These are phyloP conservation scores for Arthrobotrys entomopaga DNA, from an alignment of 2,329 filamentous ascomycete genomes.

Conservation along the genomic window DNA sequence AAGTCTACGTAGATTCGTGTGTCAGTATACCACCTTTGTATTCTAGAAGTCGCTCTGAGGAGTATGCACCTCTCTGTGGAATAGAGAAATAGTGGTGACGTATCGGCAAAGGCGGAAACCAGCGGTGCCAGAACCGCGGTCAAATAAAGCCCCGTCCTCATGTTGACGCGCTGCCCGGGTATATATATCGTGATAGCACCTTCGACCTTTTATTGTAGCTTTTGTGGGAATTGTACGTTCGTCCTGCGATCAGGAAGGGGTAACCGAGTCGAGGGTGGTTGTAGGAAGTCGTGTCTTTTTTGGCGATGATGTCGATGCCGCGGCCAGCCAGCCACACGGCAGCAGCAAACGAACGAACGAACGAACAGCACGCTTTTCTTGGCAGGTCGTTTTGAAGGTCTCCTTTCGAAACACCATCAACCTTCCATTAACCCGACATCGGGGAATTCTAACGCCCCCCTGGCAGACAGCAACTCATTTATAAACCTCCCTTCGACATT, in stretches of 20 bases:
- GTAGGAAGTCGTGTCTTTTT: conserved; percentile 31
- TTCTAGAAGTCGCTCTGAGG: conserved; percentile 22
- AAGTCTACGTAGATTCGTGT: conserved; percentile 12
- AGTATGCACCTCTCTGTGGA: conserved; percentile 79
- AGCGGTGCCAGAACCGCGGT: conserved; percentile 50
- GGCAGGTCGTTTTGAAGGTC: conserved; percentile 29
- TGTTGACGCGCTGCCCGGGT: conserved; percentile 12
- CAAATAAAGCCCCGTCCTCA: conserved; percentile 47
- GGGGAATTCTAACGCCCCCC: conserved; percentile 33
- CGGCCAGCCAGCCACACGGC: conserved; percentile 29
- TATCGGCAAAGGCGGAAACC: conserved; percentile 77
- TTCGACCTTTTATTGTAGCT: not conserved
- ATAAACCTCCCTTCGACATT: not conserved
- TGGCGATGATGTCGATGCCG: conserved; percentile 55
- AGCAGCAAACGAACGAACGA: not conserved
- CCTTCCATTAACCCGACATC: conserved; percentile 19
- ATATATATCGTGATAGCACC: not conserved
- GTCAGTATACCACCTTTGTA: conserved; percentile 2
- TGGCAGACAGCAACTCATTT: conserved; percentile 11
- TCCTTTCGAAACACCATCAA: conserved; percentile 20
- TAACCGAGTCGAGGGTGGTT: not conserved
- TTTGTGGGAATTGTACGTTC: conserved; percentile 6
- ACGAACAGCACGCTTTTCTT: conserved; percentile 8
- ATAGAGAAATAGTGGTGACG: conserved; percentile 87
- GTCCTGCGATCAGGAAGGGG: conserved; percentile 2